Evolutionary conservation across 768 basidiomycete genomes (phyloP), one percentile per base, ranked within the genome.

Genomic region (Leccinum aurantiacum): DNA sequence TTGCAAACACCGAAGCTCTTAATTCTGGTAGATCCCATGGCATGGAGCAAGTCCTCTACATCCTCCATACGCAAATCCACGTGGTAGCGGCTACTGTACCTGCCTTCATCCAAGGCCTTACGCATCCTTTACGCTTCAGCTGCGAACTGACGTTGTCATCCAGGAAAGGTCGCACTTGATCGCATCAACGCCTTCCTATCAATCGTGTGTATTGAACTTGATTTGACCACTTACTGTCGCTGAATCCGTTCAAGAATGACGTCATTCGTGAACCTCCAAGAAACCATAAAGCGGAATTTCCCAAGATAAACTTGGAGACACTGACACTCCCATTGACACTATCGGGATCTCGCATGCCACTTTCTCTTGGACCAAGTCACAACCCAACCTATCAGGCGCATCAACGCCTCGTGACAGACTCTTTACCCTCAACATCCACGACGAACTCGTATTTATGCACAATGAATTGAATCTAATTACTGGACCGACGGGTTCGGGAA

Each of bases 11-110:
- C 77, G 11, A 75, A 77, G 54, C 77, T 85, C 60, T 86, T 94
- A 27, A 69, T 92, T 27, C 88, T 90, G 14, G 90, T 94, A 7
- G 92, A 94, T 69, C 92, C 92, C 0, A 94, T 93, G 92, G 87
- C 86, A 9, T 93, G 90, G 92, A 83, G 84, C 54, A 71, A 75
- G 58, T 72, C 75, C 22, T 71, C 75, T 7, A 78, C 24, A 31
- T 58, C 29, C 37, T 61, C 25, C 51, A 54, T 0, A 4, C 4
- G 22, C 60, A 61, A 57, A 19, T 57, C 24, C 29, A 58, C 14
- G 1, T 58, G 9, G 38, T 44, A 1, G 27, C 60, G 6, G 3
- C n/a, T 8, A 38, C 56, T 22, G 14, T 61, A 53, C 56, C 60
- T 35, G 4, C 4, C 10, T 54, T 61, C 22, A 57, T 61, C 15